phyloP scores from a whole-genome alignment of 345 rosid genomes.

The Lepidium didymum region DNA sequence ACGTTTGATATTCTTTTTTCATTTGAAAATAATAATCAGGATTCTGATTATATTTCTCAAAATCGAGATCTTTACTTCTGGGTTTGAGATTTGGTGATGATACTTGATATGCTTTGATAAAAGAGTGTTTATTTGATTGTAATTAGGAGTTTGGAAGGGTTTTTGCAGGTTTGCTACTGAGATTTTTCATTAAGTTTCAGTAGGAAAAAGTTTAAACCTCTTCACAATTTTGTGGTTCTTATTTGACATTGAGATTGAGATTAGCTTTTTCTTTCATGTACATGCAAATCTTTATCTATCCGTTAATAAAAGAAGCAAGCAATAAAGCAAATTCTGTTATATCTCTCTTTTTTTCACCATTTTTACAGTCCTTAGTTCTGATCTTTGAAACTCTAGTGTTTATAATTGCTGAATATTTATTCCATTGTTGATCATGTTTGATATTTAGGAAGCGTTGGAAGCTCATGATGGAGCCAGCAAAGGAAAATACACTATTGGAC shows the following conservation, averaged over 20 bases:
- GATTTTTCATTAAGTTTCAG: neutral
- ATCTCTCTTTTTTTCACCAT: neutral
- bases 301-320: neutral
- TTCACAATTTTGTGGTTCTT: neutral
- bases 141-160: neutral
- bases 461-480: constrained; percentile 94
- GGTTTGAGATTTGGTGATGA: neutral
- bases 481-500: constrained; percentile 98
- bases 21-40: neutral
- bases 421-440: neutral
- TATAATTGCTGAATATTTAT: neutral
- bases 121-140: neutral
- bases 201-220: neutral
- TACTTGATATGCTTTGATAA: neutral
- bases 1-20: neutral
- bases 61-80: constrained; percentile 4
- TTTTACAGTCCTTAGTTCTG: neutral
- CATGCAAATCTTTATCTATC: neutral
- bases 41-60: neutral
- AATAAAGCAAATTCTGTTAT: neutral
- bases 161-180: neutral
- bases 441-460: constrained; percentile 76
- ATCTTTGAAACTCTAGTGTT: neutral
- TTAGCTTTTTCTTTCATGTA: neutral
- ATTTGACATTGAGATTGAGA: neutral